phyloP scores from a whole-genome alignment of 345 rosid species.

The Balakata baccata region DNA sequence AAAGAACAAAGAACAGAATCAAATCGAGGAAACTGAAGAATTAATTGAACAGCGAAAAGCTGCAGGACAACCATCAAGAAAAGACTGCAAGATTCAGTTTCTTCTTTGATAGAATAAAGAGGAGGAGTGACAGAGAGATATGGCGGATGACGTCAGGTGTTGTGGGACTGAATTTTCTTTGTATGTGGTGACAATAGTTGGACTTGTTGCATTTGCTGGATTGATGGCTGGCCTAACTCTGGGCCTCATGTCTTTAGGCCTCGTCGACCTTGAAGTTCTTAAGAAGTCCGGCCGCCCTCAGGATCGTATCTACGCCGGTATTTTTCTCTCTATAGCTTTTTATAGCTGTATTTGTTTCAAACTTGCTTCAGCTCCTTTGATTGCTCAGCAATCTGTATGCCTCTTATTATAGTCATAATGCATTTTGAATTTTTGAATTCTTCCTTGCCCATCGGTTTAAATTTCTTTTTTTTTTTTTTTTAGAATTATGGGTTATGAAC shows the following conservation, averaged over 20 bases:
- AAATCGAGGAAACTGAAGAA: background rate
- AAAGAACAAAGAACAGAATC: background rate
- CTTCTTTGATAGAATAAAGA: too few species aligned
- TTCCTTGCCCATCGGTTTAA: background rate
- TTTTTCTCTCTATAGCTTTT: background rate
- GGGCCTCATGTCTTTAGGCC: slow-evolving; percentile 91
- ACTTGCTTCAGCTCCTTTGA: background rate
- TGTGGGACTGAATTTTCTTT: slow-evolving; percentile 52
- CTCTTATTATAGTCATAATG: background rate
- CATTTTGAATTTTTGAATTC: background rate
- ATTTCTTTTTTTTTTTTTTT: too few species aligned
- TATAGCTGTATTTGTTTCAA: background rate
- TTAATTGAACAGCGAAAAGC: background rate
- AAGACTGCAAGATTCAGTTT: too few species aligned
- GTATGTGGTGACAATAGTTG: slow-evolving; percentile 44
- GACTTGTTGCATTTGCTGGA: slow-evolving; percentile 74
- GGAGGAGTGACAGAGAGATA: slow-evolving; percentile 16
- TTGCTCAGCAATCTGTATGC: background rate
- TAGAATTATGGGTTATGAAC: background rate
- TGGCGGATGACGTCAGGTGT: slow-evolving; percentile 40
- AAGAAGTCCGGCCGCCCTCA: slow-evolving; percentile 85
- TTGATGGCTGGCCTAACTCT: slow-evolving; percentile 94
- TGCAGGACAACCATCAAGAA: background rate
- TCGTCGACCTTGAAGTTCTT: slow-evolving; percentile 96
- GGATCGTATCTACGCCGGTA: slow-evolving; percentile 81